Base-by-base conservation (phyloP, 495 filamentous ascomycete species). In the Stereocaulon alpinum region DNA sequence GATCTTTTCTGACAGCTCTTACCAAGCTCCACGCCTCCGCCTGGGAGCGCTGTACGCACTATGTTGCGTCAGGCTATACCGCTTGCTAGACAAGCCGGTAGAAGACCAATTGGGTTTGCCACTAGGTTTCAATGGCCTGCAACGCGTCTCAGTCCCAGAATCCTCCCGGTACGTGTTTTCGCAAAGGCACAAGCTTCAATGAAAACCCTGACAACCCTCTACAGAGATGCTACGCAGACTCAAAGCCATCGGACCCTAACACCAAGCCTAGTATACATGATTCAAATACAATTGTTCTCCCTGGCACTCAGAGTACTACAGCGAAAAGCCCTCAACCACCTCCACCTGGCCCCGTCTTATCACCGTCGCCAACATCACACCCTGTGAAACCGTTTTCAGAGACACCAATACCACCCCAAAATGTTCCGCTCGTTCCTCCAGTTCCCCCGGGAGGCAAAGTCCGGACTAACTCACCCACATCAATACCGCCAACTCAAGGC, bases 41-140 rank as follows among this genome's bases (percentile, higher is more conserved):
- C 18, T 17, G 20, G 43, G 50, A 37, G 49, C 18, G 45, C 53
- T 44, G 24, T 81, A 77, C 77, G 69, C 77, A 76, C 75, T 74
- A 86, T 87, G 84, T 77, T 86, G 78, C 84, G 82, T 67, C 76
- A 77, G 70, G 83, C 83, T 71, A 67, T 86, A 73, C 77, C 75
- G 71, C 77, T 80, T 65, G 74, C 76, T 67, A 79, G 77, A 73
- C 76, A 74, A 63, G 66, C 78, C 70, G 73, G 73, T 71, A 69
- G 68, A 69, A 77, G 72, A 71, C 71, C 79, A 63, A 66, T 71
- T 70, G 72, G 71, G 61, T 69, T 74, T 59, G 70, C 69, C 61
- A 68, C 70, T 53, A 68, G 69, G 62, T 74, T 72, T 69, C 81
- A 83, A 85, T 83, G 79, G 81, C 78, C 76, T 59, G 69, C 69